Base-by-base conservation (phyloP, 805 yeast species). In the Saturnispora besseyi region DNA sequence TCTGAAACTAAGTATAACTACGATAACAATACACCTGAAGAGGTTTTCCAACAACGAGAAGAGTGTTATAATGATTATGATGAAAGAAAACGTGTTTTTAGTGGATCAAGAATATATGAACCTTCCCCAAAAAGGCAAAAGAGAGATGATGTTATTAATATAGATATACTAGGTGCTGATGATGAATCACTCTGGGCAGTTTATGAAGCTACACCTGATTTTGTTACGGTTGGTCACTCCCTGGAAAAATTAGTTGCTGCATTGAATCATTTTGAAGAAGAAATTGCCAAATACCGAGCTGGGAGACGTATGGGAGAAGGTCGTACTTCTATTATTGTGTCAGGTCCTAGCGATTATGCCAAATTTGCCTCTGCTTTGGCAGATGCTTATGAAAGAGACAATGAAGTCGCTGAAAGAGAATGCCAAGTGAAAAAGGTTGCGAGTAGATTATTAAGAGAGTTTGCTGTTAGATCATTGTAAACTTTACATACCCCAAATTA, bases 1-100 rank as follows among this genome's bases (percentile, higher is more conserved):
- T 71, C 77, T 1, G 77, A 75, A 11, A 68, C 83, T 48, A 77
- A 96, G 52, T 71, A 73, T 22, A 71, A 79, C 8, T 93, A 93
- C 63, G 98, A 93, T 61, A 10, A 11, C 11, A 41, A 41, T 28
- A 22, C 30, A 4, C 42, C 42, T 3, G 30, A 24, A n/a, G 42
- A 38, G n/a, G 42, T 21, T 1, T 36, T 36, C 5, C 40, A 29
- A 7, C 42, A 29, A 6, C 22, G 24, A 18, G 47, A 31, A 3
- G 51, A 37, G 21, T 26, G 24, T 15, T 45, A 36, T 8, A 47
- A 30, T 18, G 40, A 36, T 36, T 36, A 18, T 36, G 40, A 36
- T 11, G 40, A 36, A 21, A 36, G 40, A 11, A 36, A 36, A 18
- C 40, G 40, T 36, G 24, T 36, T 3, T 36, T 26, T 30, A 18